Conservation (phyloP, 1,284 basidiomycete genomes). For the Agroathelia rolfsii region DNA sequence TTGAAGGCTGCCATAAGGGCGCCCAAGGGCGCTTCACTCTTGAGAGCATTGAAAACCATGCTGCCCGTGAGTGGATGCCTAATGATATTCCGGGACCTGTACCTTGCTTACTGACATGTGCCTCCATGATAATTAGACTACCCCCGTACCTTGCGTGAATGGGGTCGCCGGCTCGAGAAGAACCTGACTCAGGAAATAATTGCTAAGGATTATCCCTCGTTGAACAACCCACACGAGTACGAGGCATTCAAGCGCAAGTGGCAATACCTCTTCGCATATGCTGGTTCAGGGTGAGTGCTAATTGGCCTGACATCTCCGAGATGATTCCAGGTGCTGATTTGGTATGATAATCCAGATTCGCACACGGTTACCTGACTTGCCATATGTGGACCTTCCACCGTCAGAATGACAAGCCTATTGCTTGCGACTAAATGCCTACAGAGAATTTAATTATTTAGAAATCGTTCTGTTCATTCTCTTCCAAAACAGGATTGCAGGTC, state of each 20-base stretch:
- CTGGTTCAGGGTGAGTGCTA: conserved; percentile 66
- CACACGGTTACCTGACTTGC: conserved; percentile 66
- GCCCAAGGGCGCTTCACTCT: conserved; percentile 71
- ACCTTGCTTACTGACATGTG: too few species aligned
- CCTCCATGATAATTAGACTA: conserved; percentile 44
- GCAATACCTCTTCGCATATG: conserved; percentile 72
- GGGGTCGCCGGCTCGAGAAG: conserved; percentile 64
- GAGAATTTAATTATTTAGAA: background rate
- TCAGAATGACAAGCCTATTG: conserved; percentile 20
- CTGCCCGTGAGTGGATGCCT: conserved; percentile 54
- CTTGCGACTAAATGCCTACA: conserved; percentile 16
- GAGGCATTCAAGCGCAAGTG: conserved; percentile 64
- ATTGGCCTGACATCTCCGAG: too few species aligned
- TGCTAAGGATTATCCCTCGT: conserved; percentile 43
- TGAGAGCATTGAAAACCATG: conserved; percentile 81
- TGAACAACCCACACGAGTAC: conserved; percentile 43
- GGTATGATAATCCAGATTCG: too few species aligned
- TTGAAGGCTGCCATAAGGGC: conserved; percentile 54
- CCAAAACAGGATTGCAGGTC: too few species aligned
- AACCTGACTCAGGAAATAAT: conserved; percentile 52
- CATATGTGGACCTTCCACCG: conserved; percentile 65
- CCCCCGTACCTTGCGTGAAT: conserved; percentile 83
- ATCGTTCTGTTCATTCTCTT: background rate
- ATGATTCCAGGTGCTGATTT: too few species aligned
- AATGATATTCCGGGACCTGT: too few species aligned